A percentile compares a stretch with the other conserved stretches of the same genome.
phyloP scores from a whole-genome alignment of 805 yeast species.

The Brettanomyces sp. region DNA sequence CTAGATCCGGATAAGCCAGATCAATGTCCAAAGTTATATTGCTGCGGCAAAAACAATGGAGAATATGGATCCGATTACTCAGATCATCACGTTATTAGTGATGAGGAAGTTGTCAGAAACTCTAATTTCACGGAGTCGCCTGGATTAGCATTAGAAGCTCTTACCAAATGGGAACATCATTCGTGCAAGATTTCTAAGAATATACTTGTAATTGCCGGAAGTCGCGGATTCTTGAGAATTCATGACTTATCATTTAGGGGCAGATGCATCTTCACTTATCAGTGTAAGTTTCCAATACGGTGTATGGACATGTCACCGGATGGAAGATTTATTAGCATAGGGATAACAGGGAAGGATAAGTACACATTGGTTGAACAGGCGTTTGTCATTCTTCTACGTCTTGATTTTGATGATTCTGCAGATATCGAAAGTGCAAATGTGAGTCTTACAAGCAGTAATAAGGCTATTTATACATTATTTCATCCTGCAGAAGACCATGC shows the following conservation, averaged over 20 bases:
- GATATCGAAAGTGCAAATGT: background rate
- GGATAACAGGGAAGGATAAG: constrained; percentile 73
- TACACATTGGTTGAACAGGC: constrained; percentile 66
- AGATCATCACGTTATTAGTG: constrained; percentile 20
- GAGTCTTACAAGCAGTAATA: background rate
- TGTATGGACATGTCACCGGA: constrained; percentile 65
- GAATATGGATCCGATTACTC: constrained; percentile 52
- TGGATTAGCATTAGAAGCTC: constrained; percentile 23
- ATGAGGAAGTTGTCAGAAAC: constrained; percentile 15
- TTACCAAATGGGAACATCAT: constrained; percentile 50
- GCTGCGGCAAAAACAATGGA: constrained; percentile 62
- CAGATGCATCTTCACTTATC: constrained; percentile 55
- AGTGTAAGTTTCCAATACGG: constrained; percentile 66
- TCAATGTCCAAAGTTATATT: constrained; percentile 44
- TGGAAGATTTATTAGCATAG: constrained; percentile 63
- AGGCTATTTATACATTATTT: constrained; percentile 1
- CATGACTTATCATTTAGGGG: constrained; percentile 52
- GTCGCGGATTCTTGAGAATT: constrained; percentile 62
- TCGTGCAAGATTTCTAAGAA: constrained; percentile 50
- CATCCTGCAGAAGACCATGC: background rate
- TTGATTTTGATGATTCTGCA: constrained; percentile 11
- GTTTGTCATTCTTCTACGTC: constrained; percentile 46
- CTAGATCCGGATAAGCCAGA: constrained; percentile 35
- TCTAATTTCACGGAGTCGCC: constrained; percentile 21
- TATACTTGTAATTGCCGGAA: constrained; percentile 59